A percentile compares a stretch with the other conserved stretches of the same genome.
These are phyloP conservation scores for Curvularia lunata DNA, from an alignment of 2,329 filamentous ascomycete species.

Conservation along the genomic window DNA sequence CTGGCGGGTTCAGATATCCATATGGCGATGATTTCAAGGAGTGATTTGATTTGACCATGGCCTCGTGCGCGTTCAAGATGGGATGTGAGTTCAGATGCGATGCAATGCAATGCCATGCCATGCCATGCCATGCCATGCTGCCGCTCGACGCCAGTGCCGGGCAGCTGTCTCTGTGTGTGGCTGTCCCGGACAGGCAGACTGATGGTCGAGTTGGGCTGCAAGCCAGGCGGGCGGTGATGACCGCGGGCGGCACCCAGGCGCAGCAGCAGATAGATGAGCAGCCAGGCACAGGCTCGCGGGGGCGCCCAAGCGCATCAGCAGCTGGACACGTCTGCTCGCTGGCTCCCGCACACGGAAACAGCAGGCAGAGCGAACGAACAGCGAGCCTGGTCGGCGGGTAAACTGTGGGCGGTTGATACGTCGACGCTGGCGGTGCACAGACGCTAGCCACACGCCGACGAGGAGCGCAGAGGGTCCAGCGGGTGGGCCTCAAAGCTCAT, in stretches of 20 bases:
- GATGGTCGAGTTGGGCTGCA: background rate
- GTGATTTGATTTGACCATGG: constrained; percentile 1
- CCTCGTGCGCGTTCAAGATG: background rate
- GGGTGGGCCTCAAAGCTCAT: constrained; percentile 16
- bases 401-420: constrained; percentile 1
- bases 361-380: background rate
- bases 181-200: too few relatives aligned
- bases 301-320: constrained; percentile 12
- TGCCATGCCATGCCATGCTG: too few relatives aligned
- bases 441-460: background rate
- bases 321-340: background rate
- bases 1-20: constrained; percentile 37
- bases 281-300: constrained; percentile 4
- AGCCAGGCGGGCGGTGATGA: background rate
- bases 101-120: too few relatives aligned
- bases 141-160: too few relatives aligned
- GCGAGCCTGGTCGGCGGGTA: constrained; percentile 2
- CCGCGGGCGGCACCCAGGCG: background rate
- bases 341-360: background rate
- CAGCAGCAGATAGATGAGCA: constrained; percentile 21
- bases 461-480: constrained; percentile 12
- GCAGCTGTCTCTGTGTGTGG: too few relatives aligned
- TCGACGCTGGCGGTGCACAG: too few relatives aligned
- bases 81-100: background rate
- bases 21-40: constrained; percentile 20